These are phyloP conservation scores for Claviceps quebecensis DNA, from an alignment of 2,329 filamentous ascomycete species.

Conservation along the genomic window DNA sequence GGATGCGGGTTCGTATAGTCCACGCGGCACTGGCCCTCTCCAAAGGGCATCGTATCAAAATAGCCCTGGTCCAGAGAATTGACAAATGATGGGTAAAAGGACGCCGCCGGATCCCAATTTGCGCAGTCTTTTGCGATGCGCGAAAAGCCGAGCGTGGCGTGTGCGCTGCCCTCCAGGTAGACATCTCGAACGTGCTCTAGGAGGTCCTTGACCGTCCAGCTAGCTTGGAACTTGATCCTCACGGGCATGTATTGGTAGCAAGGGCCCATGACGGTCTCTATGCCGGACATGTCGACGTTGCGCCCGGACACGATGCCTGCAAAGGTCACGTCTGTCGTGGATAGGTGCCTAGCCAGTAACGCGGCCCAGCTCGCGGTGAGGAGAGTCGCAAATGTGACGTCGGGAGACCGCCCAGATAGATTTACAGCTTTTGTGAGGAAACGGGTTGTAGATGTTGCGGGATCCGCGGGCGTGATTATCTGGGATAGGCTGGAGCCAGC, in stretches of 20 bases:
- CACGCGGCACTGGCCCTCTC: conserved; percentile 13
- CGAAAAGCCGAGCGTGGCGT: conserved; percentile 12
- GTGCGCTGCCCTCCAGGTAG: conserved; percentile 12
- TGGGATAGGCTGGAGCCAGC: conserved; percentile 35
- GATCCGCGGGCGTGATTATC: conserved; percentile 8
- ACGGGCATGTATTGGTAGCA: conserved; percentile 18
- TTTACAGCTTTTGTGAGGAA: conserved; percentile 16
- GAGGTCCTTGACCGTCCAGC: conserved; percentile 12
- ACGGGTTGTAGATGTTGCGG: conserved; percentile 8
- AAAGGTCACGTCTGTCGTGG: conserved; percentile 13
- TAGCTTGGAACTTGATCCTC: conserved; percentile 12
- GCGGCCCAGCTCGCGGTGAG: conserved; percentile 16
- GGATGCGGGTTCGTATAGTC: conserved; percentile 15
- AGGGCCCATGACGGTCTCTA: conserved; percentile 14
- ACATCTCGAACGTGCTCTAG: conserved; percentile 12
- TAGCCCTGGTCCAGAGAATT: conserved; percentile 17
- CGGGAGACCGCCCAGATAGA: conserved; percentile 10
- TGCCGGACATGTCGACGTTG: conserved; percentile 10
- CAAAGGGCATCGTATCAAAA: conserved; percentile 16
- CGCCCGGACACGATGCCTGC: conserved; percentile 16
- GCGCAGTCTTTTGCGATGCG: conserved; percentile 11
- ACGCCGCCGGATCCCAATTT: conserved; percentile 7
- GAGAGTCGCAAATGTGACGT: conserved; percentile 14
- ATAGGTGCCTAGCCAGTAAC: conserved; percentile 11
- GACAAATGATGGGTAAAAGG: conserved; percentile 15